A percentile compares a stretch with the other conserved stretches of the same genome.
Evolutionary conservation across 371 early-diverging fungal genomes (phyloP).

Genomic region (Zancudomyces culisetae): DNA sequence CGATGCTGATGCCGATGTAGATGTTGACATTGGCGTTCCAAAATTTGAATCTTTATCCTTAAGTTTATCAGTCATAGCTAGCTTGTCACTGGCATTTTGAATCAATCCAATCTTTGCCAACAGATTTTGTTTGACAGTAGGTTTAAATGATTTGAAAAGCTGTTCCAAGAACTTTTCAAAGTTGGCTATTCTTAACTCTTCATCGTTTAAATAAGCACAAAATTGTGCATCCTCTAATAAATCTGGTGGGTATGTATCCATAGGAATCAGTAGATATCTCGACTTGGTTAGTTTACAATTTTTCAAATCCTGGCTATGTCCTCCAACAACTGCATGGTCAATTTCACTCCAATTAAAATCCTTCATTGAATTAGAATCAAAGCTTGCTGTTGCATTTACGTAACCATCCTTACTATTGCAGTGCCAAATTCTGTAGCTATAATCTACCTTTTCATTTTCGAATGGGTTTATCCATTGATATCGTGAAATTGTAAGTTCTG

Average conservation of each 20-base stretch:
- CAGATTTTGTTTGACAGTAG: conserved; percentile 14
- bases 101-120: background rate
- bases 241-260: conserved; percentile 38
- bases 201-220: conserved; percentile 57
- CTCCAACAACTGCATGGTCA: conserved; percentile 71
- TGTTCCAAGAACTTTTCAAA: conserved; percentile 70
- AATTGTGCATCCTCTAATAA: conserved; percentile 20
- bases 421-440: conserved; percentile 71
- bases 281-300: conserved; percentile 69
- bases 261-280: conserved; percentile 75
- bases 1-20: background rate
- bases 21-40: background rate
- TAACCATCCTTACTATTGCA: conserved; percentile 47
- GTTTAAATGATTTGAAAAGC: conserved; percentile 23
- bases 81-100: background rate
- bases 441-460: conserved; percentile 31
- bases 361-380: conserved; percentile 50
- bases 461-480: conserved; percentile 58
- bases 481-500: conserved; percentile 42
- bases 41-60: conserved; percentile 2
- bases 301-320: conserved; percentile 63
- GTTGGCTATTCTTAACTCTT: conserved; percentile 69
- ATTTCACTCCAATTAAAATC: conserved; percentile 87
- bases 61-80: background rate
- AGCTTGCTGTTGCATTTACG: conserved; percentile 30